Conservation (phyloP, 176 grass and related monocot genomes). For the Musa itinerans region DNA sequence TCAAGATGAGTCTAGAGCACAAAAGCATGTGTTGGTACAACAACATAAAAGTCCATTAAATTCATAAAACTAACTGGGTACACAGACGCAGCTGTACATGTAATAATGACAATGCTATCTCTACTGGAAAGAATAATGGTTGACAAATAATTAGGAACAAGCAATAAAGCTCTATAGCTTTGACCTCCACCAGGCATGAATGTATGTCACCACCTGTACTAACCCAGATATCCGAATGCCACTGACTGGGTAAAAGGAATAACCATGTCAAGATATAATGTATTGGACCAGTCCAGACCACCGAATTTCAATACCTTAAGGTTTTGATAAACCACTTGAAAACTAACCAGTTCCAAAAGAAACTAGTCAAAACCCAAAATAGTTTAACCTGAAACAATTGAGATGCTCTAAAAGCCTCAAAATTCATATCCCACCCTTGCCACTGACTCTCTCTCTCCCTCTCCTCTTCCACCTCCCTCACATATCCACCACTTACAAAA, state of each 20-base stretch:
- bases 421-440: neutral
- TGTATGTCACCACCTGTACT: neutral
- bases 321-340: neutral
- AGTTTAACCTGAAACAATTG: neutral
- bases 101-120: neutral
- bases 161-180: neutral
- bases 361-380: neutral
- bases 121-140: neutral
- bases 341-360: no score
- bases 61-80: neutral
- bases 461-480: neutral
- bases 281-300: no score
- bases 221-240: neutral
- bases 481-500: neutral
- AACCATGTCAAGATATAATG: no score
- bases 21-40: neutral
- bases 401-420: neutral
- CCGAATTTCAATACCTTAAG: neutral
- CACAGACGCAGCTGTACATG: neutral
- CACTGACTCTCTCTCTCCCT: neutral
- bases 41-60: neutral
- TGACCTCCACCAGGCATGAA: neutral
- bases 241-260: no score
- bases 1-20: no score
- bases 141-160: neutral